Conservation (phyloP, 306 rosid species). For the Inga oerstediana region DNA sequence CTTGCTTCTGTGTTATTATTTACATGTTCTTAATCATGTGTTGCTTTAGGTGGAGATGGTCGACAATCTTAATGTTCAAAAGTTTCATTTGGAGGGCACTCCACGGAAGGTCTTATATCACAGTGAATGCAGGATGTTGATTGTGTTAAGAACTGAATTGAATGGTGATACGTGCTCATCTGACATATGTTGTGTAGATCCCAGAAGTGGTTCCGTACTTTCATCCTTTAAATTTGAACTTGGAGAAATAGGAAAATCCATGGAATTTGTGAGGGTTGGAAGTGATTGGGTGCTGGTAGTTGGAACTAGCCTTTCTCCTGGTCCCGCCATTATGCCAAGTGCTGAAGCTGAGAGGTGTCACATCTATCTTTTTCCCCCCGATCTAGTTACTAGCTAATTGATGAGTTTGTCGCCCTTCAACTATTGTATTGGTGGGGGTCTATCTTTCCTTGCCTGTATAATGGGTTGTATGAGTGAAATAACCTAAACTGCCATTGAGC, state of each 20-base stretch:
- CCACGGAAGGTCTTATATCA: conserved; percentile 91
- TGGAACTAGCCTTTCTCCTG: conserved; percentile 7
- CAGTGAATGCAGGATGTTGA: conserved; percentile 72
- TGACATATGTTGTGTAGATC: conserved; percentile 87
- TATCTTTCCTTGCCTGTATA: conserved; percentile 24
- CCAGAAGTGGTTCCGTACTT: conserved; percentile 70
- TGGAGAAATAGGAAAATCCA: conserved; percentile 90
- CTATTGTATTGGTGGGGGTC: conserved; percentile 16
- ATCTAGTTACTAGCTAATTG: conserved; percentile 21
- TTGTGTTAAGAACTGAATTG: conserved; percentile 92
- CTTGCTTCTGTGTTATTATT: conserved; percentile 30
- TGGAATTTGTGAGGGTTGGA: conserved; percentile 84
- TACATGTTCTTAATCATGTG: conserved; percentile 31
- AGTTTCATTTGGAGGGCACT: conserved; percentile 88
- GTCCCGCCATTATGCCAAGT: conserved; percentile 6
- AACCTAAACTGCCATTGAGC: conserved; percentile 22
- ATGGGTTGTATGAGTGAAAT: conserved; percentile 10
- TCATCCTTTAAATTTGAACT: conserved; percentile 75
- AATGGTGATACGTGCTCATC: conserved; percentile 64
- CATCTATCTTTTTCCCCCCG: conserved; percentile 26
- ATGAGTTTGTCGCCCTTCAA: conserved; percentile 27
- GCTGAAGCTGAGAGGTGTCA: conserved; percentile 40
- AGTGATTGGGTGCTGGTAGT: conserved; percentile 79
- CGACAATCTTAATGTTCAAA: conserved; percentile 84
- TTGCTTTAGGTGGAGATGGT: conserved; percentile 92